Evolutionary conservation across 495 filamentous ascomycete genomes (phyloP).

Genomic region (Talaromyces proteolyticus): DNA sequence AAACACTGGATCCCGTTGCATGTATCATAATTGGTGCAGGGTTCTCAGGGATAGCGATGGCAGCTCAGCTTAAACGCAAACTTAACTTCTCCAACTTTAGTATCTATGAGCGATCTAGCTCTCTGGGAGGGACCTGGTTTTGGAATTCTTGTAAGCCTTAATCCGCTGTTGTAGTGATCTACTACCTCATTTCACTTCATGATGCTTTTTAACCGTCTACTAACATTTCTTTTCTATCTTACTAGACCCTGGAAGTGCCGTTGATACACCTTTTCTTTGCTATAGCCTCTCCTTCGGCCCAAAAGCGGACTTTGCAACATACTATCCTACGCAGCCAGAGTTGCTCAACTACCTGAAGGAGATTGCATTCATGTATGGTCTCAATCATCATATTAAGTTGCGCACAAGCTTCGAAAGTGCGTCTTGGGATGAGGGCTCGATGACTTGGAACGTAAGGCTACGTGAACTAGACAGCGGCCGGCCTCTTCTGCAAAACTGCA

Average conservation of each 20-base stretch:
- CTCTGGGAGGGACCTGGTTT: constrained; percentile 18
- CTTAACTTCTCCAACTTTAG: constrained; percentile 15
- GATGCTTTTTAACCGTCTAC: background rate
- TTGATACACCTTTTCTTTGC: constrained; percentile 19
- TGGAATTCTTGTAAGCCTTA: constrained; percentile 15
- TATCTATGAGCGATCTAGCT: constrained; percentile 17
- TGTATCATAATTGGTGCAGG: constrained; percentile 21
- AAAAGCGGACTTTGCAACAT: constrained; percentile 16
- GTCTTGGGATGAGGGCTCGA: constrained; percentile 11
- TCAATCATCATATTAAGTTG: constrained; percentile 13
- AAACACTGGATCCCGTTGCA: no score
- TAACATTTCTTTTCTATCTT: background rate
- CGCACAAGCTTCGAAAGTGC: constrained; percentile 11
- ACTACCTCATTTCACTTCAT: background rate
- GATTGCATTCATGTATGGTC: constrained; percentile 2
- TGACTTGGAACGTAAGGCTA: constrained; percentile 12
- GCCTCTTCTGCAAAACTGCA: constrained; percentile 25
- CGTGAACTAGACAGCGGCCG: constrained; percentile 6
- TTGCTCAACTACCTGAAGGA: constrained; percentile 8
- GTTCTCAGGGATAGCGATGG: constrained; percentile 20
- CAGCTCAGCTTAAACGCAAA: constrained; percentile 15
- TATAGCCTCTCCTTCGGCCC: constrained; percentile 23
- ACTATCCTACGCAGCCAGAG: constrained; percentile 18
- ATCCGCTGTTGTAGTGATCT: background rate
- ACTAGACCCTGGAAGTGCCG: constrained; percentile 23